Percentiles rank a stretch among this genome's conserved stretches.
Evolutionary conservation across 2,329 filamentous ascomycete species (phyloP).

Genomic region (Fusarium tricinctum): DNA sequence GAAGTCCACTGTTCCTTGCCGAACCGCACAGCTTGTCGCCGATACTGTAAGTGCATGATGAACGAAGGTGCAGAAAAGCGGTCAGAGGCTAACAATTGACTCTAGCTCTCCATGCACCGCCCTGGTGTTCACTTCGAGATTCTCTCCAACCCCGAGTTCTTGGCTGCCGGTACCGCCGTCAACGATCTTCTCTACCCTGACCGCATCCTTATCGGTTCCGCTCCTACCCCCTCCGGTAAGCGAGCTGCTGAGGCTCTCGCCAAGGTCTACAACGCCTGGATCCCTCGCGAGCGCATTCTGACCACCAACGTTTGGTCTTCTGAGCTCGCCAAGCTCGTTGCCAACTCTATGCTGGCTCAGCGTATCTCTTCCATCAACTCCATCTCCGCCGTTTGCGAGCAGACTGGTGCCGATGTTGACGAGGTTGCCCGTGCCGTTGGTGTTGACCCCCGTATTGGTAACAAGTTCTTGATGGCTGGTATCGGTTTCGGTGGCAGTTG

Average conservation of each 20-base stretch:
- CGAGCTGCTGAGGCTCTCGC: constrained; percentile 74
- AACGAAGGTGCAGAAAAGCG: not conserved
- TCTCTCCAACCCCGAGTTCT: constrained; percentile 85
- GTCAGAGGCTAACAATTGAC: constrained; percentile 13
- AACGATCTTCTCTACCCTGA: constrained; percentile 78
- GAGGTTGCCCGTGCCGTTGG: constrained; percentile 78
- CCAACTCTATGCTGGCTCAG: constrained; percentile 85
- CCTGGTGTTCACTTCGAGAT: constrained; percentile 79
- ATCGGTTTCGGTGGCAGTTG: constrained; percentile 86
- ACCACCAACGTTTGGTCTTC: constrained; percentile 83
- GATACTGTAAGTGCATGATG: constrained; percentile 68
- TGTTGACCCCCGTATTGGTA: constrained; percentile 78
- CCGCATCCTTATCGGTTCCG: constrained; percentile 80
- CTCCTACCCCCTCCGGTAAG: constrained; percentile 70
- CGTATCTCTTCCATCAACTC: constrained; percentile 86
- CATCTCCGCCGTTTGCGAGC: constrained; percentile 83
- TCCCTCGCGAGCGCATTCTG: constrained; percentile 75
- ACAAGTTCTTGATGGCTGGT: constrained; percentile 79
- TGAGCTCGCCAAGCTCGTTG: constrained; percentile 82
- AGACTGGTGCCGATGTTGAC: constrained; percentile 80
- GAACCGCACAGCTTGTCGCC: constrained; percentile 77
- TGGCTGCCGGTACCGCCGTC: constrained; percentile 83
- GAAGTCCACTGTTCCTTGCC: constrained; percentile 84
- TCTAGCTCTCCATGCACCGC: constrained; percentile 68
- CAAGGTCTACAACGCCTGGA: constrained; percentile 78